Evolutionary conservation across 257 asterid species (phyloP).

Genomic region (Eucommia ulmoides): DNA sequence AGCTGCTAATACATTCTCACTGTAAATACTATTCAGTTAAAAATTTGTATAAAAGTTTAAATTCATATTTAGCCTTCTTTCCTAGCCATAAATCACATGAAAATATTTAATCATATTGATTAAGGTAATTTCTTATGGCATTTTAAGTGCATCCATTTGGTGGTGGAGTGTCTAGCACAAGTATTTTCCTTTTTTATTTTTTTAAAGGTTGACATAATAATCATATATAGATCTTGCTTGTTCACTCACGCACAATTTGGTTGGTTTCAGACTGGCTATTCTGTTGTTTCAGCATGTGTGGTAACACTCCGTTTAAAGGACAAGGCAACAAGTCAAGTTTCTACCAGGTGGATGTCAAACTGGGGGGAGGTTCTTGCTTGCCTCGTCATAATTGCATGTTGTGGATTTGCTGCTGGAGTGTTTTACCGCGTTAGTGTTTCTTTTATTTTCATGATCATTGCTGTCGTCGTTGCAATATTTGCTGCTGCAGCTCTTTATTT

Average conservation of each 20-base stretch:
- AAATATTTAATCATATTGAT: too few species aligned
- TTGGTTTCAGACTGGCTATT: slow-evolving; percentile 96
- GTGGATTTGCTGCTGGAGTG: slow-evolving; percentile 69
- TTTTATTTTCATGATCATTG: slow-evolving; percentile 37
- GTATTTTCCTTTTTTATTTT: too few species aligned
- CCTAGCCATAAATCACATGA: too few species aligned
- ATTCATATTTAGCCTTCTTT: too few species aligned
- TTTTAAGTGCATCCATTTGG: too few species aligned
- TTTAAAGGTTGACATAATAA: too few species aligned
- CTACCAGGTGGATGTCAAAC: slow-evolving; percentile 30
- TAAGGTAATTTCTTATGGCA: too few species aligned
- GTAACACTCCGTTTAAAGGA: slow-evolving; percentile 77
- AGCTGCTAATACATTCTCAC: not conserved
- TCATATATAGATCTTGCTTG: too few species aligned
- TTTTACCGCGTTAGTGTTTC: slow-evolving; percentile 62
- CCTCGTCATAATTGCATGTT: slow-evolving; percentile 54
- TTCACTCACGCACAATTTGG: too few species aligned
- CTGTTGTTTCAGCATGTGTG: slow-evolving; percentile 93
- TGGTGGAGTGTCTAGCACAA: too few species aligned
- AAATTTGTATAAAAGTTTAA: too few species aligned
- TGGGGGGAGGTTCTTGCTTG: slow-evolving; percentile 57
- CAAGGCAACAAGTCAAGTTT: slow-evolving; percentile 24
- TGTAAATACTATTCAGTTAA: too few species aligned
- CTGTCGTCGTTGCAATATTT: slow-evolving; percentile 37
- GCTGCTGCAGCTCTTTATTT: slow-evolving; percentile 47